These are phyloP conservation scores for Chlorencoelia australis DNA, from an alignment of 2,329 filamentous ascomycete species.

Conservation along the genomic window DNA sequence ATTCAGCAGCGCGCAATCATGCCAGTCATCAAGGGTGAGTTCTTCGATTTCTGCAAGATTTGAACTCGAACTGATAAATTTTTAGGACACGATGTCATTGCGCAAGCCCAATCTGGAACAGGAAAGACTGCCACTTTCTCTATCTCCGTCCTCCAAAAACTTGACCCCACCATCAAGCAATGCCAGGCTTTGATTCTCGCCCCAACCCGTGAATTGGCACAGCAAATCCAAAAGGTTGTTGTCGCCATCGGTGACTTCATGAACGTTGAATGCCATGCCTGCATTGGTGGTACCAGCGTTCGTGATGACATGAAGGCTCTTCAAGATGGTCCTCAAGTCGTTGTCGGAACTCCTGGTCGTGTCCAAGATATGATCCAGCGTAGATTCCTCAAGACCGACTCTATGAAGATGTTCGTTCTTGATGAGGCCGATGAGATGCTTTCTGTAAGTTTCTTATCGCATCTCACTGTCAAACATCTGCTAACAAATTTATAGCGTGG, in stretches of 20 bases:
- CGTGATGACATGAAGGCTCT: slow-evolving; percentile 98
- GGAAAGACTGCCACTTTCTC: slow-evolving; percentile 99
- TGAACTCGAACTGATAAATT: slow-evolving; percentile 18
- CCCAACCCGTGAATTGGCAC: slow-evolving; percentile 94
- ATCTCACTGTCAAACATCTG: not conserved
- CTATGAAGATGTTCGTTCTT: slow-evolving; percentile 99
- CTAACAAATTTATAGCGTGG: slow-evolving; percentile 56
- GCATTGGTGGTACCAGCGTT: slow-evolving; percentile 96
- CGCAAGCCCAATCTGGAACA: slow-evolving; percentile 98
- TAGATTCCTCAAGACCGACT: slow-evolving; percentile 89
- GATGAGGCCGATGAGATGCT: slow-evolving; percentile 99
- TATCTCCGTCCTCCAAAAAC: slow-evolving; percentile 97
- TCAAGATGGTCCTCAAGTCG: slow-evolving; percentile 89
- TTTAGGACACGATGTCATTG: slow-evolving; percentile 92
- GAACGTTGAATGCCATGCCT: slow-evolving; percentile 98
- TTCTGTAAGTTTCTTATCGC: slow-evolving; percentile 49
- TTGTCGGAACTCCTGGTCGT: slow-evolving; percentile 96
- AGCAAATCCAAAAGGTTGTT: slow-evolving; percentile 99
- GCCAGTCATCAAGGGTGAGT: slow-evolving; percentile 97
- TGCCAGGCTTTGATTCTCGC: slow-evolving; percentile 98
- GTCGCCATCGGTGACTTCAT: slow-evolving; percentile 99
- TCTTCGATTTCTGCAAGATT: slow-evolving; percentile 7
- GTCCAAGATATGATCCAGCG: slow-evolving; percentile 99
- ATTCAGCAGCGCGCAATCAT: slow-evolving; percentile 99
- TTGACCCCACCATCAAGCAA: slow-evolving; percentile 87